Evolutionary conservation across 192 early-diverging fungal genomes (phyloP).

Genomic region (Umbelopsis sp.): DNA sequence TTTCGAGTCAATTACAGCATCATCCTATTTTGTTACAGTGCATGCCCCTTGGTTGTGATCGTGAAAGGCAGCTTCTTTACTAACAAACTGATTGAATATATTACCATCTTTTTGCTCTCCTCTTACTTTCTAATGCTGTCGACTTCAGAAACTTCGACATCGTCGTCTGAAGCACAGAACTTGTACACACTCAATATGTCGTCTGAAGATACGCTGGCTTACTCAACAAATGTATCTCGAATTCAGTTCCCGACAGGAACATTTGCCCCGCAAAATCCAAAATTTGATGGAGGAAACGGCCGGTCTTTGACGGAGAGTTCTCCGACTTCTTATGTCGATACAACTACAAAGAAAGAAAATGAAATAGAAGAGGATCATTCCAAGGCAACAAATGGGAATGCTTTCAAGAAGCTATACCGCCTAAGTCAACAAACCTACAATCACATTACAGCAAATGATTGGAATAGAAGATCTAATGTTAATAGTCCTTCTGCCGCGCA

Average conservation of each 20-base stretch:
- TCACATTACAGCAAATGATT: background rate
- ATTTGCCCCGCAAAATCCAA: background rate
- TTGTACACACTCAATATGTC: background rate
- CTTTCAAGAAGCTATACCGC: background rate
- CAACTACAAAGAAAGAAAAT: background rate
- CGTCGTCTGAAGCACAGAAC: background rate
- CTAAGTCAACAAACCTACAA: background rate
- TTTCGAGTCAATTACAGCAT: background rate
- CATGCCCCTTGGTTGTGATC: constrained; percentile 5
- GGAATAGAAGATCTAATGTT: background rate
- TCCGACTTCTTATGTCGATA: background rate
- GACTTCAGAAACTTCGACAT: background rate
- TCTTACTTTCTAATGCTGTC: background rate
- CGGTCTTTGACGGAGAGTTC: background rate
- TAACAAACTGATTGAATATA: background rate
- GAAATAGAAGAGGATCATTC: background rate
- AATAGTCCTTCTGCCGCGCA: background rate
- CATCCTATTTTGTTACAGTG: background rate
- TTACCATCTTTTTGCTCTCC: background rate
- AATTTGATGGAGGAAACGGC: background rate
- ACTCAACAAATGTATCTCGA: background rate
- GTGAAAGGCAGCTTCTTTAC: background rate
- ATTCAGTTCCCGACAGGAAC: background rate
- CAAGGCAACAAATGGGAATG: background rate
- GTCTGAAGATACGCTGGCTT: background rate